Base-by-base conservation (phyloP, 78 protist genomes). In the Capsaspora owczarzaki region DNA sequence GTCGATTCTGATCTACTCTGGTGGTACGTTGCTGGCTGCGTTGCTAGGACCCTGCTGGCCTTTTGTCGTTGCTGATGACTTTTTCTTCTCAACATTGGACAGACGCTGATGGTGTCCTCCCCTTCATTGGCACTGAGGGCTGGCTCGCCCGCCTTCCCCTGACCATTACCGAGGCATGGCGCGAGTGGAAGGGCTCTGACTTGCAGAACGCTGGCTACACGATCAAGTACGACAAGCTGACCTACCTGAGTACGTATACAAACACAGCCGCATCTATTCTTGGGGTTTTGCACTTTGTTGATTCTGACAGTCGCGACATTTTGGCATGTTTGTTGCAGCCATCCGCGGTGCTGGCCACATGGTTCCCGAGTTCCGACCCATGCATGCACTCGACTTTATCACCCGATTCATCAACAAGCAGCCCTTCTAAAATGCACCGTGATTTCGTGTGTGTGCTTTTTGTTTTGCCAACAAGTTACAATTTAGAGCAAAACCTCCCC, bases 291-390 rank as follows among this genome's bases (percentile, higher is more conserved):
- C n/a, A n/a, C n/a, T n/a, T n/a, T n/a, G n/a, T n/a, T n/a, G n/a
- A n/a, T n/a, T n/a, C n/a, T n/a, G n/a, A n/a, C n/a, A n/a, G n/a
- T n/a, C n/a, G n/a, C n/a, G n/a, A n/a, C n/a, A n/a, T n/a, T n/a
- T n/a, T n/a, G n/a, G n/a, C n/a, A n/a, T n/a, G n/a, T n/a, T n/a
- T n/a, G n/a, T n/a, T n/a, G n/a, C n/a, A n/a, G n/a, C 72, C 38
- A 35, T 63, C 72, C 6, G 23, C 33, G 72, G 72, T 35, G 72
- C 72, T 14, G 72, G 72, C 38, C 72, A 63, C 72, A 63, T 63
- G 72, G 72, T 56, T 16, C 66, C 66, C 66, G 66, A 56, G 66
- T 56, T 56, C 66, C 20, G 66, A 25, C 66, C 66, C 66, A 56
- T 56, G 33, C 66, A 56, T 25, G 66, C 66, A 2, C 66, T 56